phyloP scores from a whole-genome alignment of 129 eudicot species.

The Saposhnikovia divaricata region DNA sequence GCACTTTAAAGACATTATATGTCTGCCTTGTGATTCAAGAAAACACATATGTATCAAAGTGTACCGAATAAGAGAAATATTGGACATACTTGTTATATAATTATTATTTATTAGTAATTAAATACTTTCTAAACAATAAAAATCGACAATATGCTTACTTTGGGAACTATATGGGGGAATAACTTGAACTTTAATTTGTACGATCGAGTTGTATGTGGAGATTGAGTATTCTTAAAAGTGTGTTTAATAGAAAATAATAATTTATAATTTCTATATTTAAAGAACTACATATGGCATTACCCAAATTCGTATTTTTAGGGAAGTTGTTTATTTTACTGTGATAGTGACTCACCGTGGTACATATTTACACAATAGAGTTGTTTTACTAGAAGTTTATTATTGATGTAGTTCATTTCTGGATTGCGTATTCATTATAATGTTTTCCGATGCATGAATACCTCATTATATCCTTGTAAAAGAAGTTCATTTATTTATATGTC shows the following conservation, averaged over 20 bases:
- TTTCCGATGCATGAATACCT: neutral
- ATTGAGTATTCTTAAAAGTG: neutral
- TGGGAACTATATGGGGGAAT: neutral
- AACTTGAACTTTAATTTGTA: neutral
- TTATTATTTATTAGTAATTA: neutral
- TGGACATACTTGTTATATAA: neutral
- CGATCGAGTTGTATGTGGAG: neutral
- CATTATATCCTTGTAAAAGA: constrained; percentile 6
- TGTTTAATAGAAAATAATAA: neutral
- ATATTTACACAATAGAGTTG: neutral
- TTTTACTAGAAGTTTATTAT: neutral
- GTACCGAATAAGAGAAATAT: neutral
- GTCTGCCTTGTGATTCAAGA: no score
- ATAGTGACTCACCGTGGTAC: neutral
- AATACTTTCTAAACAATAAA: neutral
- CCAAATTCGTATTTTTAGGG: neutral
- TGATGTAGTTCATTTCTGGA: neutral
- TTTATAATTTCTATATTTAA: neutral
- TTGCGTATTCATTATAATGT: neutral
- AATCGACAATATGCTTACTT: neutral
- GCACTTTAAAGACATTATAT: no score
- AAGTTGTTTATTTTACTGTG: neutral
- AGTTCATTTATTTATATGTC: constrained; percentile 4
- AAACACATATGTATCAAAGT: neutral
- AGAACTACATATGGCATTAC: neutral